These are phyloP conservation scores for Pichia occidentalis DNA, from an alignment of 805 yeast species.

Conservation along the genomic window DNA sequence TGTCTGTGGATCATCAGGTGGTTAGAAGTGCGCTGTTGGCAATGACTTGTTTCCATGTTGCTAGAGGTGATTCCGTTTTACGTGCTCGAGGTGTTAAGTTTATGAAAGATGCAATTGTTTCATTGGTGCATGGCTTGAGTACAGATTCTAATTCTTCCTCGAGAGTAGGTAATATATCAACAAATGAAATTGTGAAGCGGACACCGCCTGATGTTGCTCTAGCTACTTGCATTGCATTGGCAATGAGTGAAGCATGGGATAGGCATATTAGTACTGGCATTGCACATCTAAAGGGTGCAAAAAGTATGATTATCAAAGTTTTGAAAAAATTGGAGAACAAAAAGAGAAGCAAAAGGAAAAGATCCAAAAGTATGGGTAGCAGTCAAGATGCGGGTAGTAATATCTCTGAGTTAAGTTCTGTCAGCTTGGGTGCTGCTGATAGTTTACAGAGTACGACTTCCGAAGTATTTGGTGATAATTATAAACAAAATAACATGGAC, in stretches of 20 bases:
- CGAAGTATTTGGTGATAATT: too few relatives aligned
- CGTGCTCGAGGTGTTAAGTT: slow-evolving; percentile 46
- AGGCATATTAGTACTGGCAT: slow-evolving; percentile 61
- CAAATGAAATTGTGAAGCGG: slow-evolving; percentile 1
- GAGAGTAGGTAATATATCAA: not conserved
- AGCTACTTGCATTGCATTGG: slow-evolving; percentile 56
- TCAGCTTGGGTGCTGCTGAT: not conserved
- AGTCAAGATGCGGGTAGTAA: not conserved
- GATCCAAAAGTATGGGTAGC: slow-evolving; percentile 1
- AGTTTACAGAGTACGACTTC: too few relatives aligned
- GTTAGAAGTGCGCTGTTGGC: slow-evolving; percentile 58
- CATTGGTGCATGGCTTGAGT: slow-evolving; percentile 50
- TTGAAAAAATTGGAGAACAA: slow-evolving; percentile 22
- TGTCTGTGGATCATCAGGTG: slow-evolving; percentile 49
- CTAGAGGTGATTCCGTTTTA: slow-evolving; percentile 38
- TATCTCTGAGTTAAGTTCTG: not conserved
- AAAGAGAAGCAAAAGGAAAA: slow-evolving; percentile 14
- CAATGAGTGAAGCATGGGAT: slow-evolving; percentile 66
- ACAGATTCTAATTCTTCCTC: not conserved
- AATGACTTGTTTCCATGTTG: slow-evolving; percentile 58
- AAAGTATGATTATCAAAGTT: slow-evolving; percentile 49
- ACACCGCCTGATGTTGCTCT: slow-evolving; percentile 58
- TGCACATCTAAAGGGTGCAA: slow-evolving; percentile 63
- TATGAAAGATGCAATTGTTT: slow-evolving; percentile 55
- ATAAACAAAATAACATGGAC: not conserved